Evolutionary conservation across 1,284 basidiomycete species (phyloP), one percentile per base, ranked within the genome.

Genomic region (Amylostereum areolatum): DNA sequence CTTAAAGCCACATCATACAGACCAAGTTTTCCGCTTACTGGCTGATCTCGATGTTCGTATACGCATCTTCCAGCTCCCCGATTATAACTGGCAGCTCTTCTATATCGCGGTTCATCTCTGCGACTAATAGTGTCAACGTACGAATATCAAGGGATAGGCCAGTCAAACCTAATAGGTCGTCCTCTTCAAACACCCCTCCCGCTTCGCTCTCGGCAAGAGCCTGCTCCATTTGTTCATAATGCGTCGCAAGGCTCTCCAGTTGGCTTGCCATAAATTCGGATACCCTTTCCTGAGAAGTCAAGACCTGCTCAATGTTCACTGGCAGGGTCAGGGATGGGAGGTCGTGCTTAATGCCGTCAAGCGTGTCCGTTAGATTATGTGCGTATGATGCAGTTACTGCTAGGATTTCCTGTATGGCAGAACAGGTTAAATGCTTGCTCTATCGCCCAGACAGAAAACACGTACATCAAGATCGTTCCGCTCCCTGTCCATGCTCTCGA

Each of bases 51-150:
- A 89, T 78, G 2, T 68, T 62, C 18, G 59, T 57, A 12, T 77
- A 69, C 50, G 73, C 72, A 40, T 78, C 76, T 55, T 89, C 83
- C 37, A 91, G 64, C 54, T 90, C 88, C 1, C 68, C 62, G 63
- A 91, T 78, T 46, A 91, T 87, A 3, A 74, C 70, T 6, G 84
- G 83, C 5, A 91, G 69, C 59, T 89, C 85, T 18, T 85, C 75
- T 2, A 82, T 85, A 61, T 91, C 88, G 41, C 83, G 73, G 55
- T 83, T 80, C 81, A 91, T 89, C 24, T 78, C 88, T 89, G 41
- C 5, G 24, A 34, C 42, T 10, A 10, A 8, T 25, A 43, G 32
- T 48, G 39, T 52, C 36, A 39, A 7, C 30, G 35, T 27, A 47
- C 1, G 49, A 24, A 51, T 27, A 4, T 33, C 29, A 45, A n/a